Evolutionary conservation across 306 rosid genomes (phyloP).

Genomic region (Phaseolus lunatus): DNA sequence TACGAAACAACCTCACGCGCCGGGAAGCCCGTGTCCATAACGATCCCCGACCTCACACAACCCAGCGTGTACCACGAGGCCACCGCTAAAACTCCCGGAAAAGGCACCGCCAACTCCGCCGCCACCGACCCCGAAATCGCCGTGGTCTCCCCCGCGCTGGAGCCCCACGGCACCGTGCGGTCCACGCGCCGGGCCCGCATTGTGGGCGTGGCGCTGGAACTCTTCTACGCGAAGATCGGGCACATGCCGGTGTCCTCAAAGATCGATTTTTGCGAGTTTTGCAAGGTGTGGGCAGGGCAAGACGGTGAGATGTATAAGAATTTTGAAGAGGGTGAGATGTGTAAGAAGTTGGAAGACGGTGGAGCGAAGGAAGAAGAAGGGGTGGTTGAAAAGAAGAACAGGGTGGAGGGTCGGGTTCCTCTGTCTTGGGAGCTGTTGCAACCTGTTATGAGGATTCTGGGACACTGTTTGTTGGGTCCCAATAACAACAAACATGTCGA

Average conservation of each 20-base stretch:
- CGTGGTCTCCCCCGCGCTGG: slow-evolving; percentile 58
- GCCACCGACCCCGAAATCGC: slow-evolving; percentile 52
- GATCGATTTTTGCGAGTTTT: slow-evolving; percentile 70
- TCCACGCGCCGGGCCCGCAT: slow-evolving; percentile 75
- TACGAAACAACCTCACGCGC: slow-evolving; percentile 70
- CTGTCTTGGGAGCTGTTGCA: slow-evolving; percentile 78
- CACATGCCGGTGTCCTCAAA: slow-evolving; percentile 58
- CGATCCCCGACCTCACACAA: slow-evolving; percentile 64
- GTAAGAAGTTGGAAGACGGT: not conserved
- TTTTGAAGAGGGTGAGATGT: slow-evolving; percentile 25
- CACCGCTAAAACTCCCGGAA: not conserved
- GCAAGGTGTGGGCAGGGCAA: slow-evolving; percentile 69
- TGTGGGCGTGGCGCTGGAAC: slow-evolving; percentile 68
- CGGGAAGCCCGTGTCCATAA: slow-evolving; percentile 61
- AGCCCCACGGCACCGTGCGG: slow-evolving; percentile 72
- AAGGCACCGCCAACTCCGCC: slow-evolving; percentile 41
- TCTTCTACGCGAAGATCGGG: slow-evolving; percentile 56
- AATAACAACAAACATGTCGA: slow-evolving; percentile 18
- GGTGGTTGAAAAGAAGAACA: not conserved
- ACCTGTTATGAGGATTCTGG: slow-evolving; percentile 66
- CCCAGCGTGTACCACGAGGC: slow-evolving; percentile 74
- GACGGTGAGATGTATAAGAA: slow-evolving; percentile 46
- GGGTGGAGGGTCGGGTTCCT: slow-evolving; percentile 61
- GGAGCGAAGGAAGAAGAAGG: too few species aligned
- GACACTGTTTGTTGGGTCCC: slow-evolving; percentile 67